Percentiles rank a stretch among this genome's conserved stretches.
phyloP scores from a whole-genome alignment of 371 early-diverging fungal species.

The Actinomucor elegans region DNA sequence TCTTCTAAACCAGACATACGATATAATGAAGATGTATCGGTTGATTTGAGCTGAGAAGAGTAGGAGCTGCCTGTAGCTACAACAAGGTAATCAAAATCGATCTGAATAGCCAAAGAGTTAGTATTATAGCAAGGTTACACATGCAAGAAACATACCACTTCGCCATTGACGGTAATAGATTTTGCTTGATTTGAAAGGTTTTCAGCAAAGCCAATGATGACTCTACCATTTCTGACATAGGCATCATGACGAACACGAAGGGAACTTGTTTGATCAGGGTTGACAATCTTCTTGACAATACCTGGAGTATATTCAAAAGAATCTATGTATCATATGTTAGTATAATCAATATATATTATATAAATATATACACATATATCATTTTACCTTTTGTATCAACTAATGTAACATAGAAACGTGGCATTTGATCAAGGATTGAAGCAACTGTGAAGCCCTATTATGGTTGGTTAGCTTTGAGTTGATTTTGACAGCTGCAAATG shows the following conservation, averaged over 20 bases:
- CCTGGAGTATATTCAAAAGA: slow-evolving; percentile 50
- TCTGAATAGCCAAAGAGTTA: slow-evolving; percentile 12
- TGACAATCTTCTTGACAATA: slow-evolving; percentile 34
- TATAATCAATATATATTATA: neutral
- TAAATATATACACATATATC: neutral
- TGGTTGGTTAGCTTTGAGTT: neutral
- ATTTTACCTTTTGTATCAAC: slow-evolving; percentile 41
- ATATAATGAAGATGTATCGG: slow-evolving; percentile 36
- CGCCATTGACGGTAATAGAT: slow-evolving; percentile 26
- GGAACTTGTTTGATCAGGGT: slow-evolving; percentile 33
- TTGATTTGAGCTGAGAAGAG: slow-evolving; percentile 49
- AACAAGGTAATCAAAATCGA: slow-evolving; percentile 70
- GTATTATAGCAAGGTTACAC: neutral
- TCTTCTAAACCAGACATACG: slow-evolving; percentile 28
- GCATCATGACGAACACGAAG: slow-evolving; percentile 45
- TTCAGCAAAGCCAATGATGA: slow-evolving; percentile 46
- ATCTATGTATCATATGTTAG: slow-evolving; percentile 12
- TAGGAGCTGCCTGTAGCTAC: slow-evolving; percentile 70
- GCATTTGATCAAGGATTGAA: slow-evolving; percentile 42
- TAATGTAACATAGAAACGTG: slow-evolving; percentile 37
- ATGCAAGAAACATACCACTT: slow-evolving; percentile 16
- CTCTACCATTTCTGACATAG: slow-evolving; percentile 47
- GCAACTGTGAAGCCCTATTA: slow-evolving; percentile 39
- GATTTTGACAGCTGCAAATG: too few relatives aligned
- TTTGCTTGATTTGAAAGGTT: slow-evolving; percentile 26